Conservation (phyloP, 176 grass and related monocot genomes). For the Olyra latifolia region DNA sequence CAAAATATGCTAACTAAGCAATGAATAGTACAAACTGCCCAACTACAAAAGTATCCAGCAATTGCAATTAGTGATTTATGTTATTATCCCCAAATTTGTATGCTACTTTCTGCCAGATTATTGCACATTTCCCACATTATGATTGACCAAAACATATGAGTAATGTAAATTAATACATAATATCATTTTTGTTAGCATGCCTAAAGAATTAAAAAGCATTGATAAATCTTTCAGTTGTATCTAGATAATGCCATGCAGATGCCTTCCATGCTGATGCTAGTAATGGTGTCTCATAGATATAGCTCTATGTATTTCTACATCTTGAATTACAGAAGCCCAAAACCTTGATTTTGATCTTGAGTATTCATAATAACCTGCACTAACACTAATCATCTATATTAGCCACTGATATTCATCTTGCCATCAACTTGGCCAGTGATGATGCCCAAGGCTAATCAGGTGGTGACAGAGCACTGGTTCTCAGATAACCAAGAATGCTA, state of each 20-base stretch:
- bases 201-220: not conserved
- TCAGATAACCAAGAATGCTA: not conserved
- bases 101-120: not conserved
- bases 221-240: not conserved
- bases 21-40: not conserved
- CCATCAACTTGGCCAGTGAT: constrained; percentile 3
- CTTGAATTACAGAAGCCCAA: not conserved
- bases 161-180: constrained; percentile 8
- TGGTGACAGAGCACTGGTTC: not conserved
- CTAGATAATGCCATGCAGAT: not conserved
- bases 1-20: not conserved
- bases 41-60: not conserved
- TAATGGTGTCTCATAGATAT: not conserved
- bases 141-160: constrained; percentile 3
- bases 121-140: not conserved
- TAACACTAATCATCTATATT: not conserved
- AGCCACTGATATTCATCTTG: constrained; percentile 12
- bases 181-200: not conserved
- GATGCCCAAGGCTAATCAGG: constrained; percentile 6
- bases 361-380: not conserved
- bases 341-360: not conserved
- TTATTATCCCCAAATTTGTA: not conserved
- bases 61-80: not conserved
- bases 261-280: constrained; percentile 13
- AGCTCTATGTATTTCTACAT: not conserved